Evolutionary conservation across 257 asterid species (phyloP).

Genomic region (Phtheirospermum japonicum): DNA sequence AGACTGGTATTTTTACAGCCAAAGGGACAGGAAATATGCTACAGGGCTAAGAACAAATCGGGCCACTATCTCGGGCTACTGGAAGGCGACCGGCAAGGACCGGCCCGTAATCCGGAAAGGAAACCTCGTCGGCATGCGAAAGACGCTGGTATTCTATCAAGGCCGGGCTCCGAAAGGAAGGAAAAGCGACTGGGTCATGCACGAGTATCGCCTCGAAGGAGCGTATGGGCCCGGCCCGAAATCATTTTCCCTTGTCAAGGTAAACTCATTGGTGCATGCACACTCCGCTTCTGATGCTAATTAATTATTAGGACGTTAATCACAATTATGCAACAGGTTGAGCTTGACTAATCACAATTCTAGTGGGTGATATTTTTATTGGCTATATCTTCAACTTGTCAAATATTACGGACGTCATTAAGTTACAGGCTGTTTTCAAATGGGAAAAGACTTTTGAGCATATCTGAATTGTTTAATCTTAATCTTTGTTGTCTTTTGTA

Average conservation of each 20-base stretch:
- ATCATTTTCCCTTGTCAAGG: constrained; percentile 42
- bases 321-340: constrained; percentile 7
- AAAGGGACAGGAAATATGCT: constrained; percentile 76
- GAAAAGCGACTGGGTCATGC: constrained; percentile 93
- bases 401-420: constrained; percentile 34
- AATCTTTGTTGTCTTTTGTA: constrained; percentile 5
- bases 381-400: constrained; percentile 34
- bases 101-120: constrained; percentile 49
- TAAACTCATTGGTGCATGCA: constrained; percentile 8
- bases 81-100: constrained; percentile 98
- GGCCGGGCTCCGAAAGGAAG: constrained; percentile 94
- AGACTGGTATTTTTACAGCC: constrained; percentile 85
- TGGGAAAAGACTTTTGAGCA: constrained; percentile 32
- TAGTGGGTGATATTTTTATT: constrained; percentile 23
- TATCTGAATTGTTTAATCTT: constrained; percentile 24
- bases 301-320: constrained; percentile 26
- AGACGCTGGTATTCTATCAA: constrained; percentile 79
- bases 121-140: constrained; percentile 75
- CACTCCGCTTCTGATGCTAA: neutral
- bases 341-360: constrained; percentile 28
- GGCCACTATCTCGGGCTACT: constrained; percentile 79
- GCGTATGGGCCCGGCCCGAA: constrained; percentile 40
- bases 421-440: constrained; percentile 41
- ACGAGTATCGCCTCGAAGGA: constrained; percentile 77
- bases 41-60: constrained; percentile 86